Evolutionary conservation across 768 basidiomycete species (phyloP).

Genomic region (Naganishia antarctica): DNA sequence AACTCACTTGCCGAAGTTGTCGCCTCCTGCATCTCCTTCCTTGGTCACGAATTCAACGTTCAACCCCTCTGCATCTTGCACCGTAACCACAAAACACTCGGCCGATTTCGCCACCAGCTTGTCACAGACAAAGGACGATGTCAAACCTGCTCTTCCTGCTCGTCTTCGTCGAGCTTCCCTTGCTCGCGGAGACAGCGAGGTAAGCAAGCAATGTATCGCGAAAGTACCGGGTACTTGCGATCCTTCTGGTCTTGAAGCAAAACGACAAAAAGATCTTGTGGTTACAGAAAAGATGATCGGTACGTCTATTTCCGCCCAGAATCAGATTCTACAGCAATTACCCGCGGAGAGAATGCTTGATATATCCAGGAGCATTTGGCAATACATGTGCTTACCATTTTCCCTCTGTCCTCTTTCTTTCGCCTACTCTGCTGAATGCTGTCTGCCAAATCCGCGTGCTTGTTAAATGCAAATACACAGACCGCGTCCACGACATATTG

Average conservation of each 20-base stretch:
- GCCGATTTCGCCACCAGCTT: background rate
- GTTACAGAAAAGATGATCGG: constrained; percentile 31
- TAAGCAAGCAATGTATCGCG: constrained; percentile 9
- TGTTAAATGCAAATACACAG: constrained; percentile 15
- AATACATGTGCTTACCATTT: background rate
- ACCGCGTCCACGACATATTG: constrained; percentile 28
- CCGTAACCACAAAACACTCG: background rate
- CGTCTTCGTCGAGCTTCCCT: constrained; percentile 6
- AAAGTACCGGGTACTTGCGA: background rate
- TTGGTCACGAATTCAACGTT: constrained; percentile 1
- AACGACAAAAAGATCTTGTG: constrained; percentile 15
- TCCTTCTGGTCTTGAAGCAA: constrained; percentile 8
- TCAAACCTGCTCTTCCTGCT: background rate
- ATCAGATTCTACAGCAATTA: too few species aligned
- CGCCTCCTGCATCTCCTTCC: constrained; percentile 2
- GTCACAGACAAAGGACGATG: background rate
- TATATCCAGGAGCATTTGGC: too few species aligned
- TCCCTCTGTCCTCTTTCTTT: background rate
- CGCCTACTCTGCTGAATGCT: background rate
- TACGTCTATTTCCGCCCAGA: constrained; percentile 25
- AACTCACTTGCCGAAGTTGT: background rate
- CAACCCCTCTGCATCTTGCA: constrained; percentile 8
- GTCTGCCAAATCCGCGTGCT: background rate
- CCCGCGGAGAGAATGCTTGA: too few species aligned
- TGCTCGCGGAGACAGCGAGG: constrained; percentile 11